Evolutionary conservation across 2,329 filamentous ascomycete species (phyloP).

Genomic region (Blumeria graminis): DNA sequence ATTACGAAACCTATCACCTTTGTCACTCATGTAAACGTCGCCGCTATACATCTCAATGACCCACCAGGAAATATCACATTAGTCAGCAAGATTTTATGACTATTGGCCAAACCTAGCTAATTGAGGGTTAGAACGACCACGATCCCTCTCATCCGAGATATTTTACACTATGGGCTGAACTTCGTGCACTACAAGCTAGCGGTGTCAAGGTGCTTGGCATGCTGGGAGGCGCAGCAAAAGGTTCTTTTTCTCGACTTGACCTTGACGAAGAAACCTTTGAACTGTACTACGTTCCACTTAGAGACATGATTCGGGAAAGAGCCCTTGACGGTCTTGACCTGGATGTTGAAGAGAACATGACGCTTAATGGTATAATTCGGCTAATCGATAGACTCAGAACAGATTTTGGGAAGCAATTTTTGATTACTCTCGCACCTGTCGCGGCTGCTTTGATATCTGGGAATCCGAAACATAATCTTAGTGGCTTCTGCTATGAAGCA

Average conservation of each 20-base stretch:
- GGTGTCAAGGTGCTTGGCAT: conserved; percentile 68
- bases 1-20: conserved; percentile 25
- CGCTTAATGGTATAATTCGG: conserved; percentile 37
- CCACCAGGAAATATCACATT: conserved; percentile 23
- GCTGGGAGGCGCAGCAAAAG: conserved; percentile 64
- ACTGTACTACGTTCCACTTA: conserved; percentile 44
- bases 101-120: conserved; percentile 18
- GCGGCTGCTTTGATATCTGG: conserved; percentile 42
- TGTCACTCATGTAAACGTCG: conserved; percentile 63
- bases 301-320: conserved; percentile 35
- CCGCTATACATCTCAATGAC: conserved; percentile 63
- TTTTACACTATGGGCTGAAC: conserved; percentile 55
- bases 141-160: conserved; percentile 42
- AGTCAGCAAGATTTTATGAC: conserved; percentile 20
- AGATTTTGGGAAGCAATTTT: conserved; percentile 46
- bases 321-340: conserved; percentile 48
- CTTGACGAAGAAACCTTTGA: conserved; percentile 42
- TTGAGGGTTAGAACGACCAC: conserved; percentile 40
- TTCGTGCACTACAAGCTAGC: conserved; percentile 41
- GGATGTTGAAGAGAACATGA: conserved; percentile 58
- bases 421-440: conserved; percentile 64
- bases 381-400: conserved; percentile 41
- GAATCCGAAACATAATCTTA: conserved; percentile 39
- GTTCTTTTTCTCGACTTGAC: conserved; percentile 37
- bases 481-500: conserved; percentile 57